Conservation (phyloP, 2,329 filamentous ascomycete genomes). For the Neophaeococcomyces aloes region DNA sequence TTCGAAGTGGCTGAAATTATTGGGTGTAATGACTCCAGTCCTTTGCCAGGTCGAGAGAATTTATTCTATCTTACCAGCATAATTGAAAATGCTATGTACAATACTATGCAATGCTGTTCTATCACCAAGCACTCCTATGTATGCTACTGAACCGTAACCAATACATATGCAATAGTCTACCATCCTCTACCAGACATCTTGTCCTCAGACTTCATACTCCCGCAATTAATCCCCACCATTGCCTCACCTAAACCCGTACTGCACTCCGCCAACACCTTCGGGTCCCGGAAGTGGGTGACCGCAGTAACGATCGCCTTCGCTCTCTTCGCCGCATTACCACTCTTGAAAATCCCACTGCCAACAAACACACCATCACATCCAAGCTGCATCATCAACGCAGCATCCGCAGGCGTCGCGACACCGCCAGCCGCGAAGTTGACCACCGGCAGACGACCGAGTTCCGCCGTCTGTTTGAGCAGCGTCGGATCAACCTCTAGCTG, state of each 20-base stretch:
- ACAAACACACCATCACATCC: constrained; percentile 98
- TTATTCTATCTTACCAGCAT: no score
- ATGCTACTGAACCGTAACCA: no score
- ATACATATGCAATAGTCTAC: no score
- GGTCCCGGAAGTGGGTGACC: constrained; percentile 78
- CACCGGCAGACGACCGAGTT: constrained; percentile 78
- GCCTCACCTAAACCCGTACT: constrained; percentile 88
- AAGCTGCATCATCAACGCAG: constrained; percentile 97
- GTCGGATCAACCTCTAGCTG: constrained; percentile 69
- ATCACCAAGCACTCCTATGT: no score
- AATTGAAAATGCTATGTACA: no score
- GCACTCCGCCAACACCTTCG: constrained; percentile 75
- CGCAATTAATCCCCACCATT: constrained; percentile 91
- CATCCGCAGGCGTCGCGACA: constrained; percentile 96
- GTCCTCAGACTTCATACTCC: constrained; percentile 63
- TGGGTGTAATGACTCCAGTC: no score
- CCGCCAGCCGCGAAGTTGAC: constrained; percentile 98
- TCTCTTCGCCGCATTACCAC: constrained; percentile 75
- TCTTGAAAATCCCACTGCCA: constrained; percentile 95
- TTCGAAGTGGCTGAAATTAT: no score
- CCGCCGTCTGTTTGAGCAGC: constrained; percentile 74
- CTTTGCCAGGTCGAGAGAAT: no score
- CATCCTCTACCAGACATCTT: constrained; percentile 79
- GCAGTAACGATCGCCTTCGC: constrained; percentile 92
- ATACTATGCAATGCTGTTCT: no score